These are phyloP conservation scores for Trematosphaeria pertusa DNA, from an alignment of 2,329 filamentous ascomycete genomes.

Conservation along the genomic window DNA sequence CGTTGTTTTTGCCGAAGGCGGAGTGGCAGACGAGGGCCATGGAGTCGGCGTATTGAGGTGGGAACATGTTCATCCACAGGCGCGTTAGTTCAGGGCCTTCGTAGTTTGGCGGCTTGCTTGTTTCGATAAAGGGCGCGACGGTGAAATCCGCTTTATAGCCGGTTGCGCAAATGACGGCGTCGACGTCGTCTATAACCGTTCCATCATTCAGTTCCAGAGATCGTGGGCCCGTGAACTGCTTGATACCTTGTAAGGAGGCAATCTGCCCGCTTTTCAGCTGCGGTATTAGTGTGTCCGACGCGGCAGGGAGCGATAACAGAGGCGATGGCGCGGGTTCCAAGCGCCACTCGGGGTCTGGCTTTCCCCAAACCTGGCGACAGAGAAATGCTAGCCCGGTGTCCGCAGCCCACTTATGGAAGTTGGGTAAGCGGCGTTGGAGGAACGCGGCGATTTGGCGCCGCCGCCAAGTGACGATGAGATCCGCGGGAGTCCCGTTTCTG, in stretches of 20 bases:
- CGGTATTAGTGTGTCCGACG: constrained; percentile 37
- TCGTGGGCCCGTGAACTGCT: constrained; percentile 28
- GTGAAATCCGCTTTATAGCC: constrained; percentile 41
- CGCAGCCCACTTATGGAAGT: constrained; percentile 11
- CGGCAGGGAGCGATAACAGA: constrained; percentile 34
- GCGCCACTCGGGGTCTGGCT: constrained; percentile 20
- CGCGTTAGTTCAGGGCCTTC: constrained; percentile 31
- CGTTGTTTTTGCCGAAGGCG: constrained; percentile 24
- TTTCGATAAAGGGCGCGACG: constrained; percentile 31
- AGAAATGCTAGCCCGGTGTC: constrained; percentile 16
- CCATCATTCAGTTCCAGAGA: constrained; percentile 40
- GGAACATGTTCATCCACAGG: constrained; percentile 25
- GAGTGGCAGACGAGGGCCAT: constrained; percentile 22
- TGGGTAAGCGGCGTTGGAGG: constrained; percentile 14
- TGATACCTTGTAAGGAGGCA: constrained; percentile 31
- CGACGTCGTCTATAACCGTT: constrained; percentile 36
- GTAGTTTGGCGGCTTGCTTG: constrained; percentile 26
- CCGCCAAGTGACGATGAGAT: constrained; percentile 18
- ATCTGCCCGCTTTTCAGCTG: constrained; percentile 34
- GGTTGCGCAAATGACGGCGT: constrained; percentile 47
- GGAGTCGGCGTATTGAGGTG: constrained; percentile 16
- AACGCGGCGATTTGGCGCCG: constrained; percentile 18
- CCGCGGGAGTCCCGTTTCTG: constrained; percentile 43
- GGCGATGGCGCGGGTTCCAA: constrained; percentile 26
- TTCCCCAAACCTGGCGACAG: constrained; percentile 16